Evolutionary conservation across 192 early-diverging fungal species (phyloP).

Genomic region (Spizellomyces sp.): DNA sequence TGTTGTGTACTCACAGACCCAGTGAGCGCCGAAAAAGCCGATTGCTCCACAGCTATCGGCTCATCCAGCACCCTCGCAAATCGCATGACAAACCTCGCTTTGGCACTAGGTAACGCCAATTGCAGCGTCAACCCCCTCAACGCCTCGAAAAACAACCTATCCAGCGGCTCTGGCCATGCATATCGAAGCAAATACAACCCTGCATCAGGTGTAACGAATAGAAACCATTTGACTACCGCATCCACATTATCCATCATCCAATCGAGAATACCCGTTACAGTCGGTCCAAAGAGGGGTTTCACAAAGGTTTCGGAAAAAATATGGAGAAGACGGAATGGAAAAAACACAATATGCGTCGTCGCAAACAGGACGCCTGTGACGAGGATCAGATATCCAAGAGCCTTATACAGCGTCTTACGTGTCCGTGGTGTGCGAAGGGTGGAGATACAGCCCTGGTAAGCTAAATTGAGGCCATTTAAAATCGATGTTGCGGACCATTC

Average conservation of each 20-base stretch:
- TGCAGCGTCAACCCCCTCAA: slow-evolving; percentile 9
- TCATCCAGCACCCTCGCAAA: slow-evolving; percentile 22
- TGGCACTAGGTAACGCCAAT: neutral
- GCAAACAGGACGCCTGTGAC: slow-evolving; percentile 11
- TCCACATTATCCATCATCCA: slow-evolving; percentile 20
- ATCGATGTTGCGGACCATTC: slow-evolving; percentile 15
- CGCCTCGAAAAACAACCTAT: slow-evolving; percentile 35
- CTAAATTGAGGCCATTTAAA: slow-evolving; percentile 10
- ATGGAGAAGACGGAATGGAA: slow-evolving; percentile 24
- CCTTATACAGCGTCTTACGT: slow-evolving; percentile 6
- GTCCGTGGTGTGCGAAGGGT: slow-evolving; percentile 18
- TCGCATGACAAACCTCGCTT: slow-evolving; percentile 19
- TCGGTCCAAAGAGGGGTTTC: slow-evolving; percentile 11
- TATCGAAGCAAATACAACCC: slow-evolving; percentile 35
- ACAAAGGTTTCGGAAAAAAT: neutral
- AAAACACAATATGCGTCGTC: slow-evolving; percentile 16
- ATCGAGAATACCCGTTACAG: slow-evolving; percentile 1
- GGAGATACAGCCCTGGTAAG: slow-evolving; percentile 1
- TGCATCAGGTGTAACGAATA: slow-evolving; percentile 15
- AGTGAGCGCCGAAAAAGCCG: neutral
- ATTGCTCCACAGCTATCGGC: neutral
- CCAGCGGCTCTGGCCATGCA: slow-evolving; percentile 37
- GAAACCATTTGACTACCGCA: slow-evolving; percentile 14
- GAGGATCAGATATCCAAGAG: slow-evolving; percentile 16
- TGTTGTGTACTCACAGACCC: neutral